Base-by-base conservation (phyloP, 805 yeast species). In the Candida saitoana region DNA sequence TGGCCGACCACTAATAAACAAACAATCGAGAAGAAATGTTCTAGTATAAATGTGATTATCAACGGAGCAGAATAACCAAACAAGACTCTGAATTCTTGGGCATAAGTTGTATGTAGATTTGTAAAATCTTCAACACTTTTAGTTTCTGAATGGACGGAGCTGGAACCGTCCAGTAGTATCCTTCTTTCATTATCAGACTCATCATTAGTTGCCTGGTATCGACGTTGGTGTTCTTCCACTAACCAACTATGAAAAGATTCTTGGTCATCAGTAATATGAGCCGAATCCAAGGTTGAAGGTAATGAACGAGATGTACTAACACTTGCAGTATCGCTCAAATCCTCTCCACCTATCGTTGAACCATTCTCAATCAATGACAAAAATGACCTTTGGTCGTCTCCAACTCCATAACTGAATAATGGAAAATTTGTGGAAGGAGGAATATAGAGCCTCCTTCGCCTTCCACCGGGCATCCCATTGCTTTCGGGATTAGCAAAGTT, bases 371-470 rank as follows among this genome's bases (percentile, higher is more conserved):
- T 64, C 15, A 62, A 49, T 12, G 73, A 67, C n/a, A 70, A 49
- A 44, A 70, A 70, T 5, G 73, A 66, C 24, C 74, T 50, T 49
- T 67, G 73, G 51, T 69, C 74, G 20, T 67, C 72, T 2, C 69
- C 74, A 3, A 56, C 66, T 4, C 75, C 75, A 48, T 68, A 69
- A 39, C 57, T 56, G 49, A 70, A 70, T 19, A 70, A 49, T 4
- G 74, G 75, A 38, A 52, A 54, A 34, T 69, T 63, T 5, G 75
- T 70, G 5, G 72, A 65, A 1, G 74, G 75, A 3, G 75, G 75
- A 15, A 70, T 67, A 50, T 57, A 69, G 16, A 70, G 53, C 34
- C 70, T 51, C 43, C 75, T 52, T 43, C 74, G 54, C 42, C 73
- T 54, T 16, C 66, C 67, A 7, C 63, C 63, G 2, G 64, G 57